Percentiles rank a stretch among this genome's conserved stretches.
Conservation (phyloP, 768 basidiomycete species). For the Pulveroboletus frians region DNA sequence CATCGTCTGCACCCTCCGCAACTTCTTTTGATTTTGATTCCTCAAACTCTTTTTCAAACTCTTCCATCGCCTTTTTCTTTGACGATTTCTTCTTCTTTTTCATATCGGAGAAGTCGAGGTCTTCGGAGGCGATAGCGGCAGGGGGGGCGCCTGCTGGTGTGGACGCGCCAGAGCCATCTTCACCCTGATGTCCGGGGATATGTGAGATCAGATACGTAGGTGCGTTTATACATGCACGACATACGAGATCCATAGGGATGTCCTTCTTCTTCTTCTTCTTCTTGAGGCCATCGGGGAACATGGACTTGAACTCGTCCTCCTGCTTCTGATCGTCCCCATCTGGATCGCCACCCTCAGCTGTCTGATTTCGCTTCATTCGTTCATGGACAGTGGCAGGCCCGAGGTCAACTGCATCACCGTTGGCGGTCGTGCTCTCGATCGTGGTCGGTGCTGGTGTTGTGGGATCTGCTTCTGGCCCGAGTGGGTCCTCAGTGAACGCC, state of each 20-base stretch:
- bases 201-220: not conserved
- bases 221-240: constrained; percentile 21
- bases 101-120: constrained; percentile 91
- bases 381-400: constrained; percentile 73
- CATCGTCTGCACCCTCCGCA: constrained; percentile 54
- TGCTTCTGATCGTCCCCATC: constrained; percentile 45
- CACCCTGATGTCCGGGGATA: constrained; percentile 37
- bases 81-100: constrained; percentile 94
- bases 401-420: constrained; percentile 71
- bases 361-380: constrained; percentile 53
- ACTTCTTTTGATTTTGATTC: constrained; percentile 63
- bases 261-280: constrained; percentile 95
- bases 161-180: constrained; percentile 61
- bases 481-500: constrained; percentile 78
- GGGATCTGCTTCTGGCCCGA: constrained; percentile 78
- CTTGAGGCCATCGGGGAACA: constrained; percentile 80
- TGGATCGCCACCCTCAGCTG: constrained; percentile 32
- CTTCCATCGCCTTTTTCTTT: constrained; percentile 90
- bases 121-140: constrained; percentile 53
- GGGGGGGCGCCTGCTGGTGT: constrained; percentile 42
- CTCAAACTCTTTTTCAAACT: constrained; percentile 89
- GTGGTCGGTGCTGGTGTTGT: constrained; percentile 70
- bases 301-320: constrained; percentile 73
- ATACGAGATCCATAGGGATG: constrained; percentile 74
- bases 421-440: constrained; percentile 64